Percentiles rank a stretch among this genome's conserved stretches.
Evolutionary conservation across 1,284 basidiomycete species (phyloP).

Genomic region (Trichosporon sp.): DNA sequence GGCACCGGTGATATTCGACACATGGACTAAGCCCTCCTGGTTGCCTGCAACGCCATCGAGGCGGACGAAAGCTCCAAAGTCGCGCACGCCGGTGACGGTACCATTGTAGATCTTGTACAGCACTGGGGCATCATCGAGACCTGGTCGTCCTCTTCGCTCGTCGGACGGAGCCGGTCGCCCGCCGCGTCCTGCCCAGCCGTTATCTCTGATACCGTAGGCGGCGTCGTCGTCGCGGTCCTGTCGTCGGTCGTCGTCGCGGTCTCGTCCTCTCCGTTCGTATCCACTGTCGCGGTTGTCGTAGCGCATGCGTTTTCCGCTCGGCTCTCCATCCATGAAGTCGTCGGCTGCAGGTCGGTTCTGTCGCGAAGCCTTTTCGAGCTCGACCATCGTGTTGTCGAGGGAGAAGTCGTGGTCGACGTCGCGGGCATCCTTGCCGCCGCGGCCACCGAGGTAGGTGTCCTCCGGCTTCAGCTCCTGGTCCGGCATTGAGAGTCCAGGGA

Average conservation of each 20-base stretch:
- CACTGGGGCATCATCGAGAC: conserved; percentile 77
- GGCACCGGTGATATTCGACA: conserved; percentile 81
- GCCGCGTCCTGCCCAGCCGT: conserved; percentile 37
- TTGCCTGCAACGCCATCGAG: conserved; percentile 84
- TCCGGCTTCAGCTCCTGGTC: conserved; percentile 66
- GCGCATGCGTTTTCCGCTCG: conserved; percentile 64
- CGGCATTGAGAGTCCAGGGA: conserved; percentile 86
- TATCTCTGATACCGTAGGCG: conserved; percentile 28
- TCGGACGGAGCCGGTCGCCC: conserved; percentile 26
- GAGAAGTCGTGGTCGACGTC: conserved; percentile 57
- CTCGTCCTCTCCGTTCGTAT: conserved; percentile 57
- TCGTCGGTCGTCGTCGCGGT: conserved; percentile 23
- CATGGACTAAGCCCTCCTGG: conserved; percentile 93
- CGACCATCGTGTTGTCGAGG: conserved; percentile 83
- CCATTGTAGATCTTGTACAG: conserved; percentile 95
- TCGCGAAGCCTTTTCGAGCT: conserved; percentile 68
- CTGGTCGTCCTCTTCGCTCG: conserved; percentile 46
- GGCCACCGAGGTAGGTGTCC: conserved; percentile 59
- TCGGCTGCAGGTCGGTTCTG: conserved; percentile 57
- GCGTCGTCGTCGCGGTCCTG: conserved; percentile 34
- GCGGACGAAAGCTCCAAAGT: conserved; percentile 92
- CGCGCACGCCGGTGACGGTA: conserved; percentile 80
- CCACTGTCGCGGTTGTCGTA: conserved; percentile 56
- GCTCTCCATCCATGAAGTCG: conserved; percentile 58
- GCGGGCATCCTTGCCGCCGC: conserved; percentile 61